These are phyloP conservation scores for Phytopythium delawarense DNA, from an alignment of 352 stramenopile genomes.

Conservation along the genomic window DNA sequence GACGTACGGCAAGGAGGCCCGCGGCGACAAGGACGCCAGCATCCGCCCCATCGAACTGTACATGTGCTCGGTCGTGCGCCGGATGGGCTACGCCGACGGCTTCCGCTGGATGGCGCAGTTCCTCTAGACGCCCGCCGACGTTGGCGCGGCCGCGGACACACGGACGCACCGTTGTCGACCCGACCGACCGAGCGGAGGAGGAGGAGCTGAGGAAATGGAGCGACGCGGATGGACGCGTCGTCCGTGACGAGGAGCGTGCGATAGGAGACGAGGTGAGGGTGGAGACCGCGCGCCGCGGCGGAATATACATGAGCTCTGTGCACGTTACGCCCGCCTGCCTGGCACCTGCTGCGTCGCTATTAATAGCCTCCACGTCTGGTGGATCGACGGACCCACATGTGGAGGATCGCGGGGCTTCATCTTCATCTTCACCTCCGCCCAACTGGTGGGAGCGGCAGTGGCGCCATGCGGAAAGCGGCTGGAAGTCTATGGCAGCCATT, in stretches of 20 bases:
- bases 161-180: neutral
- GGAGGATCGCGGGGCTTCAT: too few relatives aligned
- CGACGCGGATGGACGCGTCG: too few relatives aligned
- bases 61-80: constrained; percentile 99
- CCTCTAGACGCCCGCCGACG: constrained; percentile 48
- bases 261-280: neutral
- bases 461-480: too few relatives aligned
- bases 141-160: neutral
- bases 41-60: constrained; percentile 98
- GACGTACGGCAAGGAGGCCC: constrained; percentile 98
- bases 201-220: neutral
- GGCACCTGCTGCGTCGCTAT: too few relatives aligned
- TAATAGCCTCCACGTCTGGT: too few relatives aligned
- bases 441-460: too few relatives aligned
- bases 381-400: too few relatives aligned
- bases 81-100: constrained; percentile 98
- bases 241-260: neutral
- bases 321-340: neutral
- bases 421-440: too few relatives aligned
- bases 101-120: constrained; percentile 90
- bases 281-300: neutral
- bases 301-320: constrained; percentile 4
- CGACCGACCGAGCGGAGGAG: too few relatives aligned
- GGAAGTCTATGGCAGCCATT: too few relatives aligned
- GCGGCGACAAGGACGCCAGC: constrained; percentile 84